Conservation (phyloP, 192 early-diverging fungal species). For the Podila horticola region DNA sequence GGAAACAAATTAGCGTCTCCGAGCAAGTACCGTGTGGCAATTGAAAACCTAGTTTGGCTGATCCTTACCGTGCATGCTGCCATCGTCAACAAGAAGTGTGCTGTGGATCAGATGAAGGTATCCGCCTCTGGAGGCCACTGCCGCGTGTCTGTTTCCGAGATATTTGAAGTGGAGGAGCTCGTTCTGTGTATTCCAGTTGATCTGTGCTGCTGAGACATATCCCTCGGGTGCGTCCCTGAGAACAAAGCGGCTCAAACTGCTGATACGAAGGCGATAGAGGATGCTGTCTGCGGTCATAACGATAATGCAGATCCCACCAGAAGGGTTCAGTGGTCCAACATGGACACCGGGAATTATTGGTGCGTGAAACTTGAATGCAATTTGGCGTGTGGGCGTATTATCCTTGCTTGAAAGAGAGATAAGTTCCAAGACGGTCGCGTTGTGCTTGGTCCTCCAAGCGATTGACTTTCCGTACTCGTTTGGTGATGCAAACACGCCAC, state of each 20-base stretch:
- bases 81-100: slow-evolving; percentile 26
- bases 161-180: slow-evolving; percentile 24
- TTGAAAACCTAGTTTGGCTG: too few species aligned
- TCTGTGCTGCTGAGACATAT: slow-evolving; percentile 16
- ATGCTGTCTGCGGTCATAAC: slow-evolving; percentile 38
- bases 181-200: slow-evolving; percentile 17
- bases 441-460: slow-evolving; percentile 40
- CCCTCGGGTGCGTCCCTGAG: slow-evolving; percentile 15
- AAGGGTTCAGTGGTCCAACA: slow-evolving; percentile 15
- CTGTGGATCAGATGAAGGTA: slow-evolving; percentile 24
- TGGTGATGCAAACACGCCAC: slow-evolving; percentile 39
- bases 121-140: slow-evolving; percentile 14
- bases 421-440: slow-evolving; percentile 30
- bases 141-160: slow-evolving; percentile 36
- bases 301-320: slow-evolving; percentile 35
- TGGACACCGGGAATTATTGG: slow-evolving; percentile 41
- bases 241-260: slow-evolving; percentile 30
- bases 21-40: neutral
- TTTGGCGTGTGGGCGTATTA: slow-evolving; percentile 31
- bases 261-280: slow-evolving; percentile 31
- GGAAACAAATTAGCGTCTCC: neutral
- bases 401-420: slow-evolving; percentile 42
- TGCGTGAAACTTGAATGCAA: slow-evolving; percentile 39
- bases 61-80: slow-evolving; percentile 24
- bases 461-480: slow-evolving; percentile 40